Evolutionary conservation across 768 basidiomycete species (phyloP), one percentile per base, ranked within the genome.

Genomic region (Rhizopogon roseolus): DNA sequence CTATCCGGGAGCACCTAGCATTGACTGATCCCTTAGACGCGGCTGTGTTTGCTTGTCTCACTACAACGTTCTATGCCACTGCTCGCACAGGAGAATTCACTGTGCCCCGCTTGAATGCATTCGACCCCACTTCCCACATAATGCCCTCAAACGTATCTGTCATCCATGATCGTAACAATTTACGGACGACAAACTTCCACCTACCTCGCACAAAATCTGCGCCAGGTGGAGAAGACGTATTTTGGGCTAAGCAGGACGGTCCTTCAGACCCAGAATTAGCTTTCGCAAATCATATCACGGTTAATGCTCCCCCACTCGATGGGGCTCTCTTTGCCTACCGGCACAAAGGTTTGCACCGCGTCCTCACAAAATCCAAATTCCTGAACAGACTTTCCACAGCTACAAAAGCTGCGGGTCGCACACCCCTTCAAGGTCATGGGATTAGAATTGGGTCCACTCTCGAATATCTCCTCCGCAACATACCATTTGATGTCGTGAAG

Each of bases 31-130:
- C n/a, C n/a, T n/a, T n/a, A n/a, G 67, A 76, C 44, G 64, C 67
- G 0, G 17, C 43, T 0, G 19, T 19, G 0, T 36, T 17, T 7
- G 32, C 53, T 0, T 75, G 72, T 48, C 65, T 74, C 1, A 71
- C 71, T 6, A 73, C 68, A 0, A 55, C 61, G 8, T 77, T 78
- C 62, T 78, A 62, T 16, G 40, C 64, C 1, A 62, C 64, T 0
- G 66, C 70, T 0, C 44, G 73, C 0, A 38, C 71, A 0, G 73
- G 74, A 0, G 74, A 79, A 56, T 69, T 77, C 48, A 73, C 71
- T 0, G 61, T 76, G 0, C 67, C 62, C 0, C 55, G 38, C 1
- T 59, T 76, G 2, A 64, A 61, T 1, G 53, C 52, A 1, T 78
- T 77, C 52, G 50, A 71, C 39, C 59, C 68, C 0, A 17, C 22